Conservation (phyloP, 768 basidiomycete species). For the Chalciporus piperatus region DNA sequence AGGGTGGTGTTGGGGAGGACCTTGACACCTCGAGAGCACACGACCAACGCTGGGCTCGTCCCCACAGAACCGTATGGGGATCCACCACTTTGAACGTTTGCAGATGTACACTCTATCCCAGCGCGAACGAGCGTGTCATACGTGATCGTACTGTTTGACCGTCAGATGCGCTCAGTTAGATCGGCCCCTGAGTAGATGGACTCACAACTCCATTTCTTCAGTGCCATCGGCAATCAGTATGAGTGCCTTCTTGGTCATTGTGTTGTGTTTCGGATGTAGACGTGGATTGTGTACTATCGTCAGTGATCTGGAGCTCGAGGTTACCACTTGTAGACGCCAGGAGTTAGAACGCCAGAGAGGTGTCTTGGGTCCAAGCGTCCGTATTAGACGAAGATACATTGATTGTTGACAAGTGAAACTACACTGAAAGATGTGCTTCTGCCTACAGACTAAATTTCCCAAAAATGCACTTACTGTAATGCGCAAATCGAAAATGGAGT, state of each 20-base stretch:
- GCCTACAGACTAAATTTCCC: no score
- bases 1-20: constrained; percentile 66
- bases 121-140: constrained; percentile 83
- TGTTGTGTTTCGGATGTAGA: neutral
- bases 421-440: no score
- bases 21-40: constrained; percentile 69
- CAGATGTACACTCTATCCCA: constrained; percentile 64
- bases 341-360: no score
- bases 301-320: no score
- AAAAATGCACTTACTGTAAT: constrained; percentile 33
- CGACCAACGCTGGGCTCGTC: constrained; percentile 47
- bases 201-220: constrained; percentile 88
- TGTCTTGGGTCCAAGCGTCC: no score
- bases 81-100: constrained; percentile 47
- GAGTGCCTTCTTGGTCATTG: constrained; percentile 46
- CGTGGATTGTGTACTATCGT: neutral
- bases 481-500: constrained; percentile 62
- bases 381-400: no score
- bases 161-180: neutral
- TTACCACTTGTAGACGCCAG: no score
- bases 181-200: neutral
- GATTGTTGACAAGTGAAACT: no score
- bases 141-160: constrained; percentile 58
- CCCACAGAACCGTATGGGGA: constrained; percentile 23
- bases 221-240: constrained; percentile 80